These are phyloP conservation scores for Penicillium sp. DNA, from an alignment of 2,329 filamentous ascomycete species.

Conservation along the genomic window DNA sequence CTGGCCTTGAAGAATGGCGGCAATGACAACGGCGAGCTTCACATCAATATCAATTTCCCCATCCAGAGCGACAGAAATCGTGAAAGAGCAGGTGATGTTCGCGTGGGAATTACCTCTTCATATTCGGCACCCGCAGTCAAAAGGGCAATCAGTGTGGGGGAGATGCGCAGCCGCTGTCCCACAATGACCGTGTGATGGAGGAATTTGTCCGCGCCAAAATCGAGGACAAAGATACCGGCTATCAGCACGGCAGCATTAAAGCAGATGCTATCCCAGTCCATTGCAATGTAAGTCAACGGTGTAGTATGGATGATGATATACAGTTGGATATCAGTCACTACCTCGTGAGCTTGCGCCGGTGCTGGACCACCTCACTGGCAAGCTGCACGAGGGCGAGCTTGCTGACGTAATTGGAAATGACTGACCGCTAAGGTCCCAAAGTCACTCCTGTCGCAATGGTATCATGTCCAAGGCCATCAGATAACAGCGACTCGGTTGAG, in stretches of 20 bases:
- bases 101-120: slow-evolving; percentile 43
- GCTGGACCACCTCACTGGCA: too few species aligned
- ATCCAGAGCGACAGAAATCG: not conserved
- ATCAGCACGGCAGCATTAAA: slow-evolving; percentile 38
- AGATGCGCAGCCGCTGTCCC: slow-evolving; percentile 41
- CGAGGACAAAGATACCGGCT: slow-evolving; percentile 45
- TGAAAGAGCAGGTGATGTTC: not conserved
- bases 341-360: too few species aligned
- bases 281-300: not conserved
- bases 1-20: slow-evolving; percentile 43
- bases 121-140: slow-evolving; percentile 52
- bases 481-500: too few species aligned
- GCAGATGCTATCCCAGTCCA: slow-evolving; percentile 15
- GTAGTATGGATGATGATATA: too few species aligned
- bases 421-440: too few species aligned
- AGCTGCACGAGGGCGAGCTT: too few species aligned
- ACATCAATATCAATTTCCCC: slow-evolving; percentile 1
- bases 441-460: too few species aligned
- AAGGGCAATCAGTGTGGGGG: slow-evolving; percentile 46
- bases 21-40: slow-evolving; percentile 46
- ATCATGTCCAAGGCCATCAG: too few species aligned
- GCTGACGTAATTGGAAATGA: too few species aligned
- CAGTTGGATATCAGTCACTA: too few species aligned
- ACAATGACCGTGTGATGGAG: slow-evolving; percentile 47
- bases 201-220: slow-evolving; percentile 50